A percentile compares a stretch with the other conserved stretches of the same genome.
These are phyloP conservation scores for Citrus medica DNA, from an alignment of 345 rosid genomes.

Conservation along the genomic window DNA sequence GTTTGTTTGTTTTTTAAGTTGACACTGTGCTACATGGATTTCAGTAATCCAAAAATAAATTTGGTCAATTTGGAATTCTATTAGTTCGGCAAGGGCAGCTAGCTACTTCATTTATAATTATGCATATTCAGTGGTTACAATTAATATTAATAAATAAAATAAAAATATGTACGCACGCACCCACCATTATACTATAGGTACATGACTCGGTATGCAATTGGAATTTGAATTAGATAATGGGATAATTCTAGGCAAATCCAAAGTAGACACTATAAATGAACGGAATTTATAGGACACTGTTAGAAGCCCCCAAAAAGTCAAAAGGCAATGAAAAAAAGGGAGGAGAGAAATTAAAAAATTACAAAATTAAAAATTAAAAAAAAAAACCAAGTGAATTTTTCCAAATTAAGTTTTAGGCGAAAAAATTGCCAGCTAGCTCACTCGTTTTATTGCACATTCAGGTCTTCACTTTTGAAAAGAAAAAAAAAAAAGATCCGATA, in stretches of 20 bases:
- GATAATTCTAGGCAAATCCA: slow-evolving; percentile 8
- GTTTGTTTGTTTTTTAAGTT: too few relatives aligned
- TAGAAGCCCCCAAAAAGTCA: slow-evolving; percentile 18
- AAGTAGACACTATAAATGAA: slow-evolving; percentile 20
- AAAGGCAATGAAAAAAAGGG: slow-evolving; percentile 14
- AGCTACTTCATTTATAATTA: not conserved
- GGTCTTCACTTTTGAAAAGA: too few relatives aligned
- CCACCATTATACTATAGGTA: not conserved
- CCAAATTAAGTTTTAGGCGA: not conserved
- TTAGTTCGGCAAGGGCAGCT: not conserved
- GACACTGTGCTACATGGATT: not conserved
- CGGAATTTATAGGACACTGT: slow-evolving; percentile 18
- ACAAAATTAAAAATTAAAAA: too few relatives aligned
- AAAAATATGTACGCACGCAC: not conserved
- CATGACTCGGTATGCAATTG: slow-evolving; percentile 11
- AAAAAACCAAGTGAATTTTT: not conserved
- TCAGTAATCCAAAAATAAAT: not conserved
- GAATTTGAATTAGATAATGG: not conserved
- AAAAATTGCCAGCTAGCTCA: not conserved
- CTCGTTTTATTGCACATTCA: not conserved
- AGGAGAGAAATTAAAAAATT: not conserved
- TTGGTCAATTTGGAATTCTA: slow-evolving; percentile 5
- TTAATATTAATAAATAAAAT: not conserved
- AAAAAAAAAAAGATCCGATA: too few relatives aligned
- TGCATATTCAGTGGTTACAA: not conserved